A percentile compares a stretch with the other conserved stretches of the same genome.
phyloP scores from a whole-genome alignment of 2,329 filamentous ascomycete genomes.

The Cercospora zeina region DNA sequence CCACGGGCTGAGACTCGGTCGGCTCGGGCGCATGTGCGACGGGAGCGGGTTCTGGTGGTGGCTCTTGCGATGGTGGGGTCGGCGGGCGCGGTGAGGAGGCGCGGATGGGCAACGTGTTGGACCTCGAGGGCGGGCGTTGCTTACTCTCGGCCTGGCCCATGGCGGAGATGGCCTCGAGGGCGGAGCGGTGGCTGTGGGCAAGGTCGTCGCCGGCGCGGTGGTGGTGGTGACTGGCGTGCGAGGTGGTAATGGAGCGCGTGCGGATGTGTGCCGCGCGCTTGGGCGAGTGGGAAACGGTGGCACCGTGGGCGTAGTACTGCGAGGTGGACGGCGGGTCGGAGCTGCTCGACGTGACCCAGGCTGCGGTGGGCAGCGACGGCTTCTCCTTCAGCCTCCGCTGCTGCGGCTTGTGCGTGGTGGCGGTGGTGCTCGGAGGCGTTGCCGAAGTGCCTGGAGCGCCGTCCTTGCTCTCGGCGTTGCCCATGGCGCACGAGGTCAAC shows the following conservation, averaged over 20 bases:
- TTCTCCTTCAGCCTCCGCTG: background rate
- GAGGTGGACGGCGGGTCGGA: conserved; percentile 7
- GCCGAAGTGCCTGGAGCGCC: background rate
- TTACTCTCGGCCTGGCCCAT: conserved; percentile 35
- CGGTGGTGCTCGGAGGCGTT: background rate
- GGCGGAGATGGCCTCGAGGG: conserved; percentile 12
- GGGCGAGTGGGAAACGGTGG: conserved; percentile 1
- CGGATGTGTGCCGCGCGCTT: conserved; percentile 28
- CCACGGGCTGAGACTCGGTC: conserved; percentile 43
- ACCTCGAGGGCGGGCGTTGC: conserved; percentile 28
- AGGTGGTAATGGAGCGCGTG: conserved; percentile 36
- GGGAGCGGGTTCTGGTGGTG: conserved; percentile 22
- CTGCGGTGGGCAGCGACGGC: conserved; percentile 5
- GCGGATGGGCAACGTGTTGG: conserved; percentile 32
- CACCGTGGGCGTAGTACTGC: conserved; percentile 1
- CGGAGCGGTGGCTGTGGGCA: conserved; percentile 25
- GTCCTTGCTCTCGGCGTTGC: conserved; percentile 8
- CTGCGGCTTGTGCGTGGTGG: conserved; percentile 2
- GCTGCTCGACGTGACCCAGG: conserved; percentile 7
- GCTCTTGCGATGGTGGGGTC: conserved; percentile 11
- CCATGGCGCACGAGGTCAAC: too few species aligned
- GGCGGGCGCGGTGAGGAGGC: conserved; percentile 22
- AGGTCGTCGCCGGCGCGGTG: conserved; percentile 21
- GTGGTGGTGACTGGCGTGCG: conserved; percentile 20
- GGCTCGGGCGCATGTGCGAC: conserved; percentile 14